These are phyloP conservation scores for Rhodotorula babjevae DNA, from an alignment of 768 basidiomycete genomes.

Conservation along the genomic window DNA sequence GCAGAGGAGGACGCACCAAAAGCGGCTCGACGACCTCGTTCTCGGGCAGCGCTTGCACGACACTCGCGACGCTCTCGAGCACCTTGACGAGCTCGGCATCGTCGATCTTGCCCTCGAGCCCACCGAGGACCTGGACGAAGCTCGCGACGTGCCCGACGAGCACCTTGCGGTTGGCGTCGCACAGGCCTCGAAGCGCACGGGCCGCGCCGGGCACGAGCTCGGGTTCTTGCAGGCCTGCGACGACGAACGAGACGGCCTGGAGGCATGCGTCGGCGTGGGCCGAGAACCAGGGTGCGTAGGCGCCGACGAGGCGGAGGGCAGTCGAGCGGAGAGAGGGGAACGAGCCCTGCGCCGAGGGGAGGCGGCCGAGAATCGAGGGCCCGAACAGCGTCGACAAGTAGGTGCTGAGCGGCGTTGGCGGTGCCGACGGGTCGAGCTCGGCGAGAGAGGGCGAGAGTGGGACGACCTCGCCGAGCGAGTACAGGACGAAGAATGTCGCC, in stretches of 20 bases:
- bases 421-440: slow-evolving; percentile 40
- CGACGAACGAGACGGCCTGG: slow-evolving; percentile 47
- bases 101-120: slow-evolving; percentile 47
- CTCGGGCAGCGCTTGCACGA: slow-evolving; percentile 49
- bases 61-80: slow-evolving; percentile 50
- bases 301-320: slow-evolving; percentile 47
- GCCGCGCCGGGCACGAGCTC: slow-evolving; percentile 47
- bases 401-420: slow-evolving; percentile 52
- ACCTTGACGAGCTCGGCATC: slow-evolving; percentile 50
- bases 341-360: slow-evolving; percentile 59
- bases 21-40: slow-evolving; percentile 46
- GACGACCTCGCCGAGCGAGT: slow-evolving; percentile 48
- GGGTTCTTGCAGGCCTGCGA: slow-evolving; percentile 43
- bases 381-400: slow-evolving; percentile 59
- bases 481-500: slow-evolving; percentile 48
- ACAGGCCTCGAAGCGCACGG: slow-evolving; percentile 47
- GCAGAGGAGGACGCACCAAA: slow-evolving; percentile 15
- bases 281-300: slow-evolving; percentile 34
- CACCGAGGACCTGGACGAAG: slow-evolving; percentile 48
- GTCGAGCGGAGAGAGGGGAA: slow-evolving; percentile 54
- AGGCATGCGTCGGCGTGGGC: slow-evolving; percentile 49
- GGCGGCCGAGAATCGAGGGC: slow-evolving; percentile 62
- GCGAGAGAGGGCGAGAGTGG: slow-evolving; percentile 44
- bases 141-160: slow-evolving; percentile 48
- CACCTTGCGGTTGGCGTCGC: slow-evolving; percentile 48